phyloP scores from a whole-genome alignment of 129 eudicot genomes.

The Glebionis coronaria region DNA sequence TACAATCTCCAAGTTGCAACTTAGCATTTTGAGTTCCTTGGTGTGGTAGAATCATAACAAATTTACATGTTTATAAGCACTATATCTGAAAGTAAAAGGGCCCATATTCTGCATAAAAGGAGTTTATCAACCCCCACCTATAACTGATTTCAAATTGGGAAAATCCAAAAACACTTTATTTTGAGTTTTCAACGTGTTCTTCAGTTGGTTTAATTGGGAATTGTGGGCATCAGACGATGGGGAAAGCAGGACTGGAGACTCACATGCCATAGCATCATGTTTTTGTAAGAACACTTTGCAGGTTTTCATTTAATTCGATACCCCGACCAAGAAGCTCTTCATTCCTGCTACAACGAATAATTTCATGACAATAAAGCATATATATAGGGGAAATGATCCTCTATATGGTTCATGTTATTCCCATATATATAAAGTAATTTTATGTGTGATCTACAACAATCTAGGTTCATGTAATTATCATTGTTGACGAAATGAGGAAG shows the following conservation, averaged over 20 bases:
- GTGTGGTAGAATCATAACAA: conserved; percentile 18
- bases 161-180: conserved; percentile 32
- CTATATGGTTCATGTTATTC: too few relatives aligned
- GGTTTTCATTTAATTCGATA: conserved; percentile 63
- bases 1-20: conserved; percentile 2
- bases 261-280: conserved; percentile 93
- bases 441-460: too few relatives aligned
- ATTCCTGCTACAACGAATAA: conserved; percentile 44
- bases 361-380: background rate
- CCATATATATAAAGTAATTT: too few relatives aligned
- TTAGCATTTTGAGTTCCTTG: background rate
- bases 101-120: too few relatives aligned
- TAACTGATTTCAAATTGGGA: too few relatives aligned
- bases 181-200: conserved; percentile 22
- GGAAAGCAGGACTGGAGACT: conserved; percentile 56
- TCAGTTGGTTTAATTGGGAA: conserved; percentile 34
- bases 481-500: too few relatives aligned
- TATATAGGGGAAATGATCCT: too few relatives aligned
- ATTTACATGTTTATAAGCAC: too few relatives aligned
- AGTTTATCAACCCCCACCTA: too few relatives aligned
- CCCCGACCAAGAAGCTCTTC: conserved; percentile 88
- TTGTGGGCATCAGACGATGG: conserved; percentile 19
- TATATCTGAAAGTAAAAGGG: too few relatives aligned
- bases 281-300: conserved; percentile 64
- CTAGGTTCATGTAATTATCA: too few relatives aligned